Percentiles rank a stretch among this genome's conserved stretches.
These are phyloP conservation scores for Cystobasidium slooffiae DNA, from an alignment of 1,284 basidiomycete genomes.

Conservation along the genomic window DNA sequence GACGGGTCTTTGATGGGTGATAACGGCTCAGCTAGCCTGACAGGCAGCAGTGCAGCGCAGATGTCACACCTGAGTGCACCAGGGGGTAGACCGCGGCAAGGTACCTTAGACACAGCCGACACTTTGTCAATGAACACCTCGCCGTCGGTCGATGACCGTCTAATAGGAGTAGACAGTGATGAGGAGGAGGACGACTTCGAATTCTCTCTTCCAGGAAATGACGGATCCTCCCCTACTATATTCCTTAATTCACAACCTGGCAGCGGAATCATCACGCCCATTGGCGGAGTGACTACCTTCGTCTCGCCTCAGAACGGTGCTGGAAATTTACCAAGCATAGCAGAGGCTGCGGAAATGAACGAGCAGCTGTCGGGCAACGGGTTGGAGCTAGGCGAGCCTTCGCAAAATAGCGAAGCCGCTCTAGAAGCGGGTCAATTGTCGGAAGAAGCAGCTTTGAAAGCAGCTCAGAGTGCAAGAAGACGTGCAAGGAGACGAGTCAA, in stretches of 20 bases:
- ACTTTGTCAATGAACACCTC: conserved; percentile 14
- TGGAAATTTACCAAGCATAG: conserved; percentile 25
- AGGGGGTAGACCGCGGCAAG: not conserved
- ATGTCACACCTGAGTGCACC: not conserved
- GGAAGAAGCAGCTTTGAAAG: conserved; percentile 37
- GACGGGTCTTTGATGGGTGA: not conserved
- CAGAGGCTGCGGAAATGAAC: conserved; percentile 37
- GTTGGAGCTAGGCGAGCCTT: conserved; percentile 2
- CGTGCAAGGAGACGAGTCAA: conserved; percentile 38
- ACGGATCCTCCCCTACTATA: conserved; percentile 14
- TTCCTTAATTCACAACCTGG: conserved; percentile 1
- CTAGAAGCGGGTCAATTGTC: not conserved
- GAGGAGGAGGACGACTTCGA: conserved; percentile 43
- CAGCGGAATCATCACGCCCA: not conserved
- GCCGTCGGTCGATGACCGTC: conserved; percentile 1
- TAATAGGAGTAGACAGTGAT: conserved; percentile 17
- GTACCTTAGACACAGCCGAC: conserved; percentile 7
- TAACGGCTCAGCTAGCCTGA: conserved; percentile 7
- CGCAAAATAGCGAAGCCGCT: conserved; percentile 4
- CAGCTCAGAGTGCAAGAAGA: conserved; percentile 35
- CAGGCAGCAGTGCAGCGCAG: conserved; percentile 16
- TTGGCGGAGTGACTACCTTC: conserved; percentile 10
- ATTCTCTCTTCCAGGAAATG: conserved; percentile 29
- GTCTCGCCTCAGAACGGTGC: conserved; percentile 16
- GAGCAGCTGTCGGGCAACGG: conserved; percentile 18